phyloP scores from a whole-genome alignment of 2,329 filamentous ascomycete genomes.

The Meredithiella fracta region DNA sequence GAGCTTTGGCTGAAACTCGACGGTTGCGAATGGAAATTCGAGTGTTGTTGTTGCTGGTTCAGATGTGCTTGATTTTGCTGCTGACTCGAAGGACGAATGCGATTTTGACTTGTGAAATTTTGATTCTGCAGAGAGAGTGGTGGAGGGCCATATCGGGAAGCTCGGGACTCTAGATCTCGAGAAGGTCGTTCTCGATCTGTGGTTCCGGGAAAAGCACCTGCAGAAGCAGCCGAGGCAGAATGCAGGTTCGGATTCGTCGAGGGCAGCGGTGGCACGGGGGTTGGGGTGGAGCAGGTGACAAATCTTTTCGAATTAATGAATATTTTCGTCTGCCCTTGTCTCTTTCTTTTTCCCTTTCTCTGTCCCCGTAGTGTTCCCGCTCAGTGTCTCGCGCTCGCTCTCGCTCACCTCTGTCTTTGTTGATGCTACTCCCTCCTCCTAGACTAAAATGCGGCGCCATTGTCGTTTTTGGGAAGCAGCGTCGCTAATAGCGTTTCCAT shows the following conservation, averaged over 20 bases:
- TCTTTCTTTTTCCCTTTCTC: background rate
- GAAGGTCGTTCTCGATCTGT: background rate
- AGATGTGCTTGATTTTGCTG: conserved; percentile 1
- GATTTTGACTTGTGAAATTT: conserved; percentile 5
- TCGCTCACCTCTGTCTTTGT: conserved; percentile 1
- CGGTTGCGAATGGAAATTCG: conserved; percentile 1
- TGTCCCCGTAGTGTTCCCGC: background rate
- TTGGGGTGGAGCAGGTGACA: background rate
- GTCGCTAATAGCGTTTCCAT: background rate
- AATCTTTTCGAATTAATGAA: background rate
- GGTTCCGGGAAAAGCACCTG: background rate
- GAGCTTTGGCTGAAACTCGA: conserved; percentile 2
- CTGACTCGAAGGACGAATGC: conserved; percentile 11
- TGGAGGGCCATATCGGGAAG: conserved; percentile 11
- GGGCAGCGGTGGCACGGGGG: background rate
- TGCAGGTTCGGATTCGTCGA: background rate
- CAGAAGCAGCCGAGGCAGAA: background rate
- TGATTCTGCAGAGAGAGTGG: conserved; percentile 12
- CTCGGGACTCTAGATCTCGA: conserved; percentile 2
- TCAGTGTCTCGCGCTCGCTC: conserved; percentile 3
- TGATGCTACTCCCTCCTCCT: background rate
- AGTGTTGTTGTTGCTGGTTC: background rate
- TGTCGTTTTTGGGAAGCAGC: background rate
- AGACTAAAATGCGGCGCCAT: background rate
- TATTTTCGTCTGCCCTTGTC: conserved; percentile 4